Base-by-base conservation (phyloP, 2,329 filamentous ascomycete species). In the Pleomassaria siparia region DNA sequence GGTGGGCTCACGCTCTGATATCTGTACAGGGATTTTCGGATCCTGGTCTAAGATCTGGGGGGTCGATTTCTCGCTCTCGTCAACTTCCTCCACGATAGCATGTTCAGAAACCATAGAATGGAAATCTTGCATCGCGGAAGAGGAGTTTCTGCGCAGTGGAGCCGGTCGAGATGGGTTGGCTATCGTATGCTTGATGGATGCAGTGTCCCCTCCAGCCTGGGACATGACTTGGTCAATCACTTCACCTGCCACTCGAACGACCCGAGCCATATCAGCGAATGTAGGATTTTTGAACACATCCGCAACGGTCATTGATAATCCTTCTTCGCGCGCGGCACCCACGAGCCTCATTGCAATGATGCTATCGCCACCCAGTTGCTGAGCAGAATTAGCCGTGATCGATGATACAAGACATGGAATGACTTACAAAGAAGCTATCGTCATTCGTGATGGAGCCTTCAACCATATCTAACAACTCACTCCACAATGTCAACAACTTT, bases 321-420 rank as follows among this genome's bases (percentile, higher is more conserved):
- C 64, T 37, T 67, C 62, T 37, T 67, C 64, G 11, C 66, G 58
- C 20, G 64, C 64, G 18, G 60, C 62, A 8, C 62, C 63, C 5
- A 68, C 66, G 5, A 69, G 53, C 40, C 62, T 58, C 66, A 69
- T 69, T 7, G 66, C 66, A 33, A 66, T 63, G 29, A 69, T 66
- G 29, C 58, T 64, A 39, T 68, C 64, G 11, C 65, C 65, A 26
- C 65, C 65, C 9, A 67, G 55, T 46, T 64, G 59, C 59, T 60
- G 16, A 1, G 20, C 3, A 18, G 1, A 25, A 41, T 60, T 28
- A 59, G 50, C 25, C 28, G 3, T 8, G 6, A 37, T 24, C 21
- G 33, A 30, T 44, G 6, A 35, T 35, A 6, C 7, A 4, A 12
- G 3, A 20, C 7, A 20, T 35, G 3, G 32, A 16, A 8, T 12